Evolutionary conservation across 2,329 filamentous ascomycete species (phyloP).

Genomic region (Trichophyton benhamiae): DNA sequence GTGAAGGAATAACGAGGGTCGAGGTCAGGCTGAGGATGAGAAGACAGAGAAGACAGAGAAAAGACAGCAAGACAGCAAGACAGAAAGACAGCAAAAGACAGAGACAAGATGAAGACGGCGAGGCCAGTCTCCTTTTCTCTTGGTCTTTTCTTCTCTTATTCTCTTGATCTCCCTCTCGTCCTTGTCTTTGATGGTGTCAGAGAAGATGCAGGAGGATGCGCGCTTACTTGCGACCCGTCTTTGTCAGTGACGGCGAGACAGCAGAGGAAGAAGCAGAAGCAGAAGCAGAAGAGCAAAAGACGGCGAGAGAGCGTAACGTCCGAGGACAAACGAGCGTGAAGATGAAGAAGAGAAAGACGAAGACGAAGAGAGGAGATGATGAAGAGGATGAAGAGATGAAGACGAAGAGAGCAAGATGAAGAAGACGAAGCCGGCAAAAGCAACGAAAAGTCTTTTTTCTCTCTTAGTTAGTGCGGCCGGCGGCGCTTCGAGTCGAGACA

Average conservation of each 20-base stretch:
- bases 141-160: too few species aligned
- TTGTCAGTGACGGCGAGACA: not conserved
- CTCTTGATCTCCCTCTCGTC: not conserved
- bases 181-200: not conserved
- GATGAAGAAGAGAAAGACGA: not conserved
- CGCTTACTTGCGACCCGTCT: not conserved
- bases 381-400: not conserved
- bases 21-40: not conserved
- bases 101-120: not conserved
- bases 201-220: not conserved
- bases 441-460: not conserved
- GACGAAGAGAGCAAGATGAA: constrained; percentile 13
- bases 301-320: not conserved
- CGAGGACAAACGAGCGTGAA: not conserved
- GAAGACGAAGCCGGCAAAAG: not conserved
- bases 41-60: not conserved
- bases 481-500: not conserved
- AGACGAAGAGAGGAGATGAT: constrained; percentile 9
- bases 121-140: too few species aligned
- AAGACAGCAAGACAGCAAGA: not conserved
- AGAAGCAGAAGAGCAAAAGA: not conserved
- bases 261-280: not conserved
- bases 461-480: not conserved
- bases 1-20: too few species aligned
- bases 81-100: too few species aligned